Conservation (phyloP, 2,329 filamentous ascomycete species). For the Metarhizium humberi region DNA sequence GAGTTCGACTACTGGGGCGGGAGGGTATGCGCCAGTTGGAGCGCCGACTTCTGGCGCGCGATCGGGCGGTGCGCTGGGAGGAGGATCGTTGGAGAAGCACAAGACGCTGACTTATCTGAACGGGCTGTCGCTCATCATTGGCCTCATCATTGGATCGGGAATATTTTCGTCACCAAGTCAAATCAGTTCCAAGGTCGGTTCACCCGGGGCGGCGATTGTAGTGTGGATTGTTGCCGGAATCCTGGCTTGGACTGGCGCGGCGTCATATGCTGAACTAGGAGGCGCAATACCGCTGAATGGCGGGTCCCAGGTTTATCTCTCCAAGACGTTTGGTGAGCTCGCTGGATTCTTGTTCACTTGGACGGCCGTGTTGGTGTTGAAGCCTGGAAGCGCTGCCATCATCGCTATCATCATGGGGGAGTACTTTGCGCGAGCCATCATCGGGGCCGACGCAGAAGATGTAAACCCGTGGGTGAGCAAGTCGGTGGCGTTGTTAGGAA, state of each 20-base stretch:
- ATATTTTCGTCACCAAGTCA: constrained; percentile 94
- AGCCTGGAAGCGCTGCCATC: constrained; percentile 88
- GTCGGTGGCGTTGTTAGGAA: constrained; percentile 66
- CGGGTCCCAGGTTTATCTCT: constrained; percentile 84
- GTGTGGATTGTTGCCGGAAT: constrained; percentile 89
- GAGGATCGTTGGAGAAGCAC: constrained; percentile 81
- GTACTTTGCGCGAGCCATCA: constrained; percentile 80
- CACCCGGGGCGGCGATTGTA: constrained; percentile 80
- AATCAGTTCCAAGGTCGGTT: constrained; percentile 85
- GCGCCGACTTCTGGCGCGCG: constrained; percentile 52
- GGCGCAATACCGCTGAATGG: constrained; percentile 94
- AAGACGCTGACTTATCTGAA: constrained; percentile 95
- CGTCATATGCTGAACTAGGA: constrained; percentile 90
- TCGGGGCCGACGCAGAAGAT: constrained; percentile 76
- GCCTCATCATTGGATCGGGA: constrained; percentile 89
- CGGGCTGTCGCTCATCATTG: constrained; percentile 81
- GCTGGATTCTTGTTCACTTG: constrained; percentile 92
- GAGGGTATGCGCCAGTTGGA: constrained; percentile 78
- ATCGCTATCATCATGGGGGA: constrained; percentile 97
- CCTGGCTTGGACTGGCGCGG: constrained; percentile 89
- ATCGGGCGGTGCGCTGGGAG: constrained; percentile 46
- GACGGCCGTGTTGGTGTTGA: constrained; percentile 88
- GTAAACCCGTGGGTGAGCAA: constrained; percentile 88
- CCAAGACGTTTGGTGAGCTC: constrained; percentile 93
- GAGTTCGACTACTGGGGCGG: constrained; percentile 63